Conservation (phyloP, 306 rosid species). For the Cucurbita maxima region DNA sequence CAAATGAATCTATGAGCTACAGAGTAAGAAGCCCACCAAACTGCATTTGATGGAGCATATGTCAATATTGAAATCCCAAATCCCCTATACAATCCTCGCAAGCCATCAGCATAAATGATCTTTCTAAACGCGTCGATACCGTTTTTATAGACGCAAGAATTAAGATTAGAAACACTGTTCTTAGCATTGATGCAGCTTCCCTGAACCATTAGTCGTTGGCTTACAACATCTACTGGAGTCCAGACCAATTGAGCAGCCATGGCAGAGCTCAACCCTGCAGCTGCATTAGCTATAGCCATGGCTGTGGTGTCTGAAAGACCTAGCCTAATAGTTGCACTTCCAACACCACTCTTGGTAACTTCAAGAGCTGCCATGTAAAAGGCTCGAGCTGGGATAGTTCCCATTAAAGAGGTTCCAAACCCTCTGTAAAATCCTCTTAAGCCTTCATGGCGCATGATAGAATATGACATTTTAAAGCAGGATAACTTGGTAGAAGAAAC, state of each 20-base stretch:
- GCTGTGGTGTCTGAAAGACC: constrained; percentile 75
- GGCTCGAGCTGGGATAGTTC: constrained; percentile 88
- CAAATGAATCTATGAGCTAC: constrained; percentile 62
- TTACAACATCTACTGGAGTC: constrained; percentile 93
- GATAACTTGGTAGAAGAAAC: constrained; percentile 48
- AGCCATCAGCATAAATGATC: constrained; percentile 57
- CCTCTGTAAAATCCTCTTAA: constrained; percentile 83
- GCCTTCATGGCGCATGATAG: constrained; percentile 65
- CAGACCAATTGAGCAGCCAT: constrained; percentile 91
- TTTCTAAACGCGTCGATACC: constrained; percentile 79
- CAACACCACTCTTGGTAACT: constrained; percentile 70
- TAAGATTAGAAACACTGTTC: constrained; percentile 23
- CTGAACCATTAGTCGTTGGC: constrained; percentile 89
- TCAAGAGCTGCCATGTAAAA: constrained; percentile 88
- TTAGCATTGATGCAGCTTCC: constrained; percentile 21
- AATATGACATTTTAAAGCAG: constrained; percentile 45
- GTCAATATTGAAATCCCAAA: constrained; percentile 79
- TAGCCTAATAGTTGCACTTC: constrained; percentile 31
- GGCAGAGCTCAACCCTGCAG: constrained; percentile 79
- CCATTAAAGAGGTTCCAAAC: constrained; percentile 82
- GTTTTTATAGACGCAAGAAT: constrained; percentile 41
- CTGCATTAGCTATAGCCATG: constrained; percentile 54
- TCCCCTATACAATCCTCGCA: constrained; percentile 76
- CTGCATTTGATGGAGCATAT: constrained; percentile 92
- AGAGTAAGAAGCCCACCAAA: constrained; percentile 97